These are phyloP conservation scores for carrot (Daucus carota) DNA, from an alignment of 129 eudicot genomes.

Conservation along the genomic window DNA sequence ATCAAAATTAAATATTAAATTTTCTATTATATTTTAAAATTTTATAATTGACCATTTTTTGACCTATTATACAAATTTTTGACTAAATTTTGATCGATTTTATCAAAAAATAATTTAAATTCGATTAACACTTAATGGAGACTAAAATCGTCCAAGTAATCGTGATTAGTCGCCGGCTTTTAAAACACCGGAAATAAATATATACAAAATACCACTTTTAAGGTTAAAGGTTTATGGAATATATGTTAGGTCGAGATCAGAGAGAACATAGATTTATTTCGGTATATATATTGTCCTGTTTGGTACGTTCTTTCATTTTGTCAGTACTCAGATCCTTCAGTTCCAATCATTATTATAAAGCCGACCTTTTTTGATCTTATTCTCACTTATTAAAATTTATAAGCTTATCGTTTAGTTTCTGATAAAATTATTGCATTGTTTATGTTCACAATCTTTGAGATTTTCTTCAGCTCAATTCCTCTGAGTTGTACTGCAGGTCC, in stretches of 20 bases:
- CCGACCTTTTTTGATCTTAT: slow-evolving; percentile 6
- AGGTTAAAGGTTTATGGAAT: background rate
- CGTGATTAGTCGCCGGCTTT: too few species aligned
- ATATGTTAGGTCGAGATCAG: slow-evolving; percentile 9
- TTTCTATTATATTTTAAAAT: too few species aligned
- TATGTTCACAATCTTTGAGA: background rate
- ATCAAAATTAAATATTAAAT: too few species aligned
- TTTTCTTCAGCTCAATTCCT: background rate
- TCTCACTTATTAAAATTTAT: background rate
- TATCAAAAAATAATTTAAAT: too few species aligned
- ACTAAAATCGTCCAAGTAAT: too few species aligned
- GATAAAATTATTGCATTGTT: background rate
- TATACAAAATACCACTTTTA: too few species aligned
- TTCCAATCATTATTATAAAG: background rate
- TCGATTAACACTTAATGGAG: too few species aligned
- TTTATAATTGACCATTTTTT: too few species aligned
- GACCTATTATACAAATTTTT: too few species aligned
- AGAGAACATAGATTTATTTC: slow-evolving; percentile 9
- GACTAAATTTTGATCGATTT: too few species aligned
- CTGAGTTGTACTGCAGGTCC: slow-evolving; percentile 17
- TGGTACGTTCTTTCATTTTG: background rate
- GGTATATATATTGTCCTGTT: slow-evolving; percentile 13
- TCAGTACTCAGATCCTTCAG: background rate
- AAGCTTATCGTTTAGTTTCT: background rate
- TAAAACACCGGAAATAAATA: too few species aligned